These are phyloP conservation scores for Lachnellula occidentalis DNA, from an alignment of 2,329 filamentous ascomycete genomes.

Conservation along the genomic window DNA sequence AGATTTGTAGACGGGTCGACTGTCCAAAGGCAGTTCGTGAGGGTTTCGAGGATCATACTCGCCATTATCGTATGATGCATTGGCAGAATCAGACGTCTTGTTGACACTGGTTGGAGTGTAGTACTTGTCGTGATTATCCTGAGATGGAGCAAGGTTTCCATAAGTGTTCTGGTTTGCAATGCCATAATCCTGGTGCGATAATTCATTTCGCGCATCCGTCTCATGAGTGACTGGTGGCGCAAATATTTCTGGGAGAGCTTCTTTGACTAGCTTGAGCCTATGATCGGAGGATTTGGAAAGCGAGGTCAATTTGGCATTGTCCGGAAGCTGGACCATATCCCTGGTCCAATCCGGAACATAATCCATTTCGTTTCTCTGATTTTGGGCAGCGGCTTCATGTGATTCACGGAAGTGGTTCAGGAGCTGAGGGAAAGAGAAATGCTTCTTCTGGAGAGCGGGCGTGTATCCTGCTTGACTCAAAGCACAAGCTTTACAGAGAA, in stretches of 20 bases:
- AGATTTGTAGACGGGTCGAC: constrained; percentile 3
- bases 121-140: constrained; percentile 30
- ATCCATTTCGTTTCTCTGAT: constrained; percentile 22
- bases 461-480: constrained; percentile 27
- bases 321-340: constrained; percentile 54
- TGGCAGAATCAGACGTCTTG: constrained; percentile 8
- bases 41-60: constrained; percentile 25
- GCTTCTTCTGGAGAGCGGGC: constrained; percentile 31
- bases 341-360: constrained; percentile 46
- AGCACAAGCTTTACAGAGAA: constrained; percentile 52
- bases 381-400: constrained; percentile 27
- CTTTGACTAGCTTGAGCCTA: constrained; percentile 46
- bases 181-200: constrained; percentile 7
- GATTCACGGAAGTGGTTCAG: constrained; percentile 51
- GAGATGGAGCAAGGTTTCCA: constrained; percentile 23
- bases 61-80: constrained; percentile 14
- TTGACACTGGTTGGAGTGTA: constrained; percentile 16
- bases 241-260: constrained; percentile 43
- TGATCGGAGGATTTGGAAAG: constrained; percentile 44
- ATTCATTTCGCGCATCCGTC: not conserved
- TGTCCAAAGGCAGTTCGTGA: constrained; percentile 15
- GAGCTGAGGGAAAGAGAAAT: constrained; percentile 54
- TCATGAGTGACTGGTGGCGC: constrained; percentile 5
- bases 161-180: constrained; percentile 1
- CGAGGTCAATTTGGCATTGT: constrained; percentile 41